Evolutionary conservation across 441 rosid genomes (phyloP), one percentile per base, ranked within the genome.

Genomic region (Adansonia rubrostipa): DNA sequence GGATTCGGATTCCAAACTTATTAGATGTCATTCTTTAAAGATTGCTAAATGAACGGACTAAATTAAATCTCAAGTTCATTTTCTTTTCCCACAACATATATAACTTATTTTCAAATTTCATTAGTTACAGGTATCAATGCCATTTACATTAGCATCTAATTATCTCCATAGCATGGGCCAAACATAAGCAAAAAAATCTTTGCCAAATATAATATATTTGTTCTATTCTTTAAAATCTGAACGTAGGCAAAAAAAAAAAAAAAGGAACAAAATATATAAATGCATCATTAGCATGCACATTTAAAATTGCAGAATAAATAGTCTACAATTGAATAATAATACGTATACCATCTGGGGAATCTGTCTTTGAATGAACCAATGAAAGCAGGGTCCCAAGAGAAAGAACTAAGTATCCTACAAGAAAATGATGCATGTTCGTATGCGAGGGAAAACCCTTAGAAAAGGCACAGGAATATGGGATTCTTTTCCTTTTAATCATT

Each of bases 291-390:
- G 19, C n/a, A 33, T 17, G 13, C 2, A 66, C 4, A 66, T 66
- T 10, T 1, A 66, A 11, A 42, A 42, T 65, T 65, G 70, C 22
- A 65, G 9, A 20, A 54, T 54, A 65, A n/a, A n/a, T 3, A 40
- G 1, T 65, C 24, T 9, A 40, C 17, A 50, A 19, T 36, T 40
- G 17, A 24, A 78, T 40, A 28, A 1, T 13, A 50, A 15, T 3
- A 69, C 8, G 62, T 70, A 57, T 83, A 93, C 99, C 93, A 61
- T 95, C 98, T 53, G 83, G 84, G 24, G 90, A 85, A 73, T 89
- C 84, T 1, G 98, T 95, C 85, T 92, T 89, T 8, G 98, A 88
- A 83, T 86, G 87, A 70, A 82, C 90, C 20, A 68, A 22, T 45
- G 80, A 77, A 71, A 79, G 33, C 72, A 89, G 79, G 79, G 83